Conservation (phyloP, 331 rosid species). For the Arachis monticola region DNA sequence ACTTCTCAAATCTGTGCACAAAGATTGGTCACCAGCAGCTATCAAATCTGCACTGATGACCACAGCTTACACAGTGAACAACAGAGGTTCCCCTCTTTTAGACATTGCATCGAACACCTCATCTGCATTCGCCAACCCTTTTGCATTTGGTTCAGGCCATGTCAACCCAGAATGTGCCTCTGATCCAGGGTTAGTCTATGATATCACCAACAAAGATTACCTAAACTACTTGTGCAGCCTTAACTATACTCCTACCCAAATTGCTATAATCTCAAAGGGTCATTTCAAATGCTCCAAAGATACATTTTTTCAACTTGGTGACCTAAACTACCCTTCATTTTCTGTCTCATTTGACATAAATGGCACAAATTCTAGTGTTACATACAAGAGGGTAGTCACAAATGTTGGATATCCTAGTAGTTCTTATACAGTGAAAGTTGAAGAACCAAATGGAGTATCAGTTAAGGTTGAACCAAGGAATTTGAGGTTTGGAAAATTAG, state of each 20-base stretch:
- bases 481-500: constrained; percentile 45
- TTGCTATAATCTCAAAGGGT: constrained; percentile 48
- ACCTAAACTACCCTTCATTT: constrained; percentile 71
- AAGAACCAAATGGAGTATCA: constrained; percentile 47
- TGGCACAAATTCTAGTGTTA: constrained; percentile 31
- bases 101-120: constrained; percentile 42
- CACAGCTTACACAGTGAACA: constrained; percentile 55
- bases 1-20: constrained; percentile 58
- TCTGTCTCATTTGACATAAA: constrained; percentile 42
- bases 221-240: constrained; percentile 56
- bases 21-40: constrained; percentile 72
- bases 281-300: constrained; percentile 45
- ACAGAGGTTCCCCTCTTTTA: constrained; percentile 38
- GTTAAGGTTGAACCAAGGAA: constrained; percentile 48
- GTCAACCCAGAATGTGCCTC: constrained; percentile 66
- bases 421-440: constrained; percentile 51
- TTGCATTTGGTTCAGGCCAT: constrained; percentile 69
- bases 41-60: constrained; percentile 81
- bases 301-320: constrained; percentile 37
- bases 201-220: constrained; percentile 53
- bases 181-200: constrained; percentile 72
- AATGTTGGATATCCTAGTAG: constrained; percentile 52
- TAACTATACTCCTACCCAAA: constrained; percentile 56
- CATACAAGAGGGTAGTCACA: constrained; percentile 59
- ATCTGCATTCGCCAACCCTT: constrained; percentile 48